These are phyloP conservation scores for Rhodotorula diobovata DNA, from an alignment of 768 basidiomycete genomes.

Conservation along the genomic window DNA sequence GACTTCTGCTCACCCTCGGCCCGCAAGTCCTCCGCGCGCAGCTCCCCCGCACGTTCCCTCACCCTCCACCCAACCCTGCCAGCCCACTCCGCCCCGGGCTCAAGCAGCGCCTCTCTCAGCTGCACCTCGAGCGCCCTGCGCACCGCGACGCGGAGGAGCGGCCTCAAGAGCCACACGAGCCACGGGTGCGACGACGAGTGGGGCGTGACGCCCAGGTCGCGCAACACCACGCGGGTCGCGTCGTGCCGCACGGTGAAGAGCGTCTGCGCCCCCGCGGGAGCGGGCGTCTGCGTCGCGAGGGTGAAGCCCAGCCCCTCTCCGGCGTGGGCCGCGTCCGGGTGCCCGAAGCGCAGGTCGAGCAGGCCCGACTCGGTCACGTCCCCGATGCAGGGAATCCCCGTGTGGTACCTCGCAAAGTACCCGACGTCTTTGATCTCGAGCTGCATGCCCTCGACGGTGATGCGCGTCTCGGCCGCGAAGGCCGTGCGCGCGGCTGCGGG, in stretches of 20 bases:
- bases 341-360: slow-evolving; percentile 33
- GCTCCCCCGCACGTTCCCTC: neutral
- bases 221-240: neutral
- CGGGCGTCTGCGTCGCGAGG: neutral
- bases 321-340: neutral
- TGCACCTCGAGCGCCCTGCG: slow-evolving; percentile 13
- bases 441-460: slow-evolving; percentile 15
- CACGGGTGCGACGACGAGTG: slow-evolving; percentile 17
- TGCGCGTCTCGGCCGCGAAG: neutral
- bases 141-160: neutral
- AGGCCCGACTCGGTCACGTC: slow-evolving; percentile 24
- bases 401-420: slow-evolving; percentile 19
- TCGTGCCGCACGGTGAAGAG: slow-evolving; percentile 3
- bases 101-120: slow-evolving; percentile 2
- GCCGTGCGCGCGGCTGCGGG: neutral
- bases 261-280: neutral
- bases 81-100: neutral
- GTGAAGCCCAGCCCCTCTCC: neutral
- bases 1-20: neutral
- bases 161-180: slow-evolving; percentile 13
- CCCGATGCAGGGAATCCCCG: slow-evolving; percentile 8
- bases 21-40: neutral
- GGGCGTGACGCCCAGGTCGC: slow-evolving; percentile 9
- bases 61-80: slow-evolving; percentile 10
- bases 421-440: slow-evolving; percentile 26